Base-by-base conservation (phyloP, 768 basidiomycete species). In the Lyophyllum semitale region DNA sequence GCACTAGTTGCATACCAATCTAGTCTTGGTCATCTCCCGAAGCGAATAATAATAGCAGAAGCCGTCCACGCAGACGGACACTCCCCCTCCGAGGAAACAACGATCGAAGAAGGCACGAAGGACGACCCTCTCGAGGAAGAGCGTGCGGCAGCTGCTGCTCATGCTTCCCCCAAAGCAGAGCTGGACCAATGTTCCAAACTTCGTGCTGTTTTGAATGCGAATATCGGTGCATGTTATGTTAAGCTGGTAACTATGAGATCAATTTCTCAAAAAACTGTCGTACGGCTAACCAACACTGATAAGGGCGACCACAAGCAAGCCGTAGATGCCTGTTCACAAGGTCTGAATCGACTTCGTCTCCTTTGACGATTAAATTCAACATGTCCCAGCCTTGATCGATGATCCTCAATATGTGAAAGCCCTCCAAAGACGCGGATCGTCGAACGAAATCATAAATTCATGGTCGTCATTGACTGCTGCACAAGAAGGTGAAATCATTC, bases 351-450 rank as follows among this genome's bases (percentile, higher is more conserved):
- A 23, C 27, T 15, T 51, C 15, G 18, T 48, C 13, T 30, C 23
- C 32, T 43, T 56, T 33, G 41, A 53, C 26, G 25, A 53, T 56
- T 17, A 11, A 33, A 64, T 95, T 94, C 95, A 25, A 42, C 17
- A 30, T 33, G 12, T 37, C 17, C 23, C 26, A 60, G 59, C 59
- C 23, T 77, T 99, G n/a, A 71, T 78, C 29, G 91, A 98, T 63
- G 91, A 97, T 63, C 89, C 94, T 11, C 68, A 73, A 20, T 96
- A 98, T 66, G 69, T 89, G 60, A 98, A 96, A 71, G 95, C 89
- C 0, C 75, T 97, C 6, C 91, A 93, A 66, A 77, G 97, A 61
- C 84, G 97, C n/a, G 95, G 95, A 12, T 66, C 81, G 20, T 91
- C 91, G 7, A 96, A 94, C 66, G 93, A 95, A 58, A 74, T 78